Conservation (phyloP, 1,284 basidiomycete genomes). For the Sanghuangporus weigelae region DNA sequence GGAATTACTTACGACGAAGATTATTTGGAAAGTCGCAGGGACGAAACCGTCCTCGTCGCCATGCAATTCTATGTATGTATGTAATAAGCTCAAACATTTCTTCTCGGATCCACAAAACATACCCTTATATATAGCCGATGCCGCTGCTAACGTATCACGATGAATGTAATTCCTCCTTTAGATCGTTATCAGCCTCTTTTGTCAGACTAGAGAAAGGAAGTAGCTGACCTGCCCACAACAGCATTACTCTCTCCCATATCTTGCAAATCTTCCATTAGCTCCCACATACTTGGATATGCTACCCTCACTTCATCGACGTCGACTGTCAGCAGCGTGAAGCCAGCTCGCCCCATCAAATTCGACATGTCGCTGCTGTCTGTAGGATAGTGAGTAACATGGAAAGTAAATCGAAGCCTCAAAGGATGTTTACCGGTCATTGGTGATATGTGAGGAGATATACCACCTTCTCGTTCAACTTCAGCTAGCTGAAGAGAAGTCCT, state of each 20-base stretch:
- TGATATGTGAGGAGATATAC: constrained; percentile 90
- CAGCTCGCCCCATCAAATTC: constrained; percentile 86
- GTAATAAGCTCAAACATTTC: not conserved
- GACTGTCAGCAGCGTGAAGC: constrained; percentile 91
- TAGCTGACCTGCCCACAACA: constrained; percentile 67
- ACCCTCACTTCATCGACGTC: constrained; percentile 94
- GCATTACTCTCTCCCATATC: constrained; percentile 98
- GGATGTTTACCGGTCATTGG: constrained; percentile 86
- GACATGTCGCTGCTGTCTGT: constrained; percentile 87
- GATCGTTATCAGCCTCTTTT: not conserved
- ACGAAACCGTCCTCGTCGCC: constrained; percentile 79
- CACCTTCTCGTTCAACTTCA: constrained; percentile 91
- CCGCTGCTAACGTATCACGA: constrained; percentile 86
- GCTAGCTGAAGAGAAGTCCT: constrained; percentile 89
- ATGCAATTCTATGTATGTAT: constrained; percentile 61
- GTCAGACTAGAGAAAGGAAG: not conserved
- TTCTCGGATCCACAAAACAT: constrained; percentile 9
- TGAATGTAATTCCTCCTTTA: constrained; percentile 63
- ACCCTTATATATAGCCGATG: constrained; percentile 93
- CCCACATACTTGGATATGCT: constrained; percentile 94
- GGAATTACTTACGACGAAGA: constrained; percentile 72
- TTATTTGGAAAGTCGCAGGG: constrained; percentile 94
- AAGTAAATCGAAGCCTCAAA: not conserved
- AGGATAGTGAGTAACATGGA: not conserved
- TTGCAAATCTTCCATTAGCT: constrained; percentile 87